phyloP scores from a whole-genome alignment of 2,329 filamentous ascomycete species.

The Monosporascus cannonballus region DNA sequence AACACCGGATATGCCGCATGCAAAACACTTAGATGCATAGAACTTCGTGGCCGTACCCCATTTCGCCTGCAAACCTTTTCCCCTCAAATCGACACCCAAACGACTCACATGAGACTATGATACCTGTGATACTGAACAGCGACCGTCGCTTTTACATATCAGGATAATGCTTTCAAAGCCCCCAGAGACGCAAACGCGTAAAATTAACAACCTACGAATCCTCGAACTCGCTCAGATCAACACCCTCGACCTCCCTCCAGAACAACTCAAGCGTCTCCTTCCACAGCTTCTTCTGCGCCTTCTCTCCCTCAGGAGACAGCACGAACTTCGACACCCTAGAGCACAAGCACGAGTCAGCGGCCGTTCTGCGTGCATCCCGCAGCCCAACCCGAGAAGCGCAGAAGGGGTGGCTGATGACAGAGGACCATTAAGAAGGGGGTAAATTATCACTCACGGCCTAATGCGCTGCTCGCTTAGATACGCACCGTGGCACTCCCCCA shows the following conservation, averaged over 20 bases:
- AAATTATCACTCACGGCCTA: conserved; percentile 7
- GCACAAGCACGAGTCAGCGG: not conserved
- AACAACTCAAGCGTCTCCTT: conserved; percentile 12
- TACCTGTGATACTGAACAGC: too few species aligned
- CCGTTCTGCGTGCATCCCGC: too few species aligned
- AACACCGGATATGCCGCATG: too few species aligned
- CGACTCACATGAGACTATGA: too few species aligned
- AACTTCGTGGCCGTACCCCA: too few species aligned
- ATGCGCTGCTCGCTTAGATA: conserved; percentile 12
- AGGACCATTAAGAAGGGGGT: not conserved
- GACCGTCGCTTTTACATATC: too few species aligned
- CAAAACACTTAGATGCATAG: too few species aligned
- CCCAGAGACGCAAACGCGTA: too few species aligned
- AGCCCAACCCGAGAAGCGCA: not conserved
- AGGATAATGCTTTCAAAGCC: too few species aligned
- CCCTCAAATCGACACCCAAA: too few species aligned
- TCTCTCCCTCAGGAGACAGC: conserved; percentile 4
- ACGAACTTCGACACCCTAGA: conserved; percentile 7
- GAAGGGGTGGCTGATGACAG: not conserved
- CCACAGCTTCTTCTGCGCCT: conserved; percentile 8
- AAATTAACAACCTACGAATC: too few species aligned
- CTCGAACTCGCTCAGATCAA: conserved; percentile 6
- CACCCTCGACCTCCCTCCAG: conserved; percentile 3
- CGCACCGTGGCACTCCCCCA: conserved; percentile 1
- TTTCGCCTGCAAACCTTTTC: too few species aligned